Conservation (phyloP, 192 early-diverging fungal genomes). For the Coemansia umbellata region DNA sequence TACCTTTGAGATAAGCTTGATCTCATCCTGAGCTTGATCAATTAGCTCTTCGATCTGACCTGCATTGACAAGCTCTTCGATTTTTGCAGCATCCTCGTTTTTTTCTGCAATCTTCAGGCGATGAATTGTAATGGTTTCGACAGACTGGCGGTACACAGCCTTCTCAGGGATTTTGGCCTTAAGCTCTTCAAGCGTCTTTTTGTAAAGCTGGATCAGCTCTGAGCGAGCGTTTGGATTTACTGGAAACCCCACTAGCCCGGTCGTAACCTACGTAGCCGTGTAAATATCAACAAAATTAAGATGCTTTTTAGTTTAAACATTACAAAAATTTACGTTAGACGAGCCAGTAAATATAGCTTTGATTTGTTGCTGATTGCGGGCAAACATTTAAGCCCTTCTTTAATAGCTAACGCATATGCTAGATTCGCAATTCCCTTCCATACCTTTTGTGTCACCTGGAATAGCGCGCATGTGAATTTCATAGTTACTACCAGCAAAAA, state of each 20-base stretch:
- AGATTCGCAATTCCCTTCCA: no score
- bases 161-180: slow-evolving; percentile 66
- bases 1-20: slow-evolving; percentile 77
- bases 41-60: slow-evolving; percentile 95
- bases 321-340: no score
- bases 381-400: no score
- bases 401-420: no score
- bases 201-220: slow-evolving; percentile 79
- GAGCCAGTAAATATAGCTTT: no score
- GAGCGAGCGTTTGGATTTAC: slow-evolving; percentile 87
- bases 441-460: slow-evolving; percentile 46
- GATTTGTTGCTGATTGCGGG: no score
- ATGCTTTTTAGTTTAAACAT: no score
- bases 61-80: slow-evolving; percentile 71
- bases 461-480: slow-evolving; percentile 33
- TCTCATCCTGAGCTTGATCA: slow-evolving; percentile 81
- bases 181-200: slow-evolving; percentile 67
- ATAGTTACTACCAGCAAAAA: slow-evolving; percentile 15
- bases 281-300: no score
- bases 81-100: slow-evolving; percentile 66
- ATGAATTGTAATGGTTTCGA: slow-evolving; percentile 70
- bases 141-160: slow-evolving; percentile 79
- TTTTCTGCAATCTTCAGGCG: slow-evolving; percentile 73
- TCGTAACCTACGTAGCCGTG: no score
- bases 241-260: slow-evolving; percentile 79